Evolutionary conservation across 208 protist genomes (phyloP).

Genomic region (Trypanosoma rangeli): DNA sequence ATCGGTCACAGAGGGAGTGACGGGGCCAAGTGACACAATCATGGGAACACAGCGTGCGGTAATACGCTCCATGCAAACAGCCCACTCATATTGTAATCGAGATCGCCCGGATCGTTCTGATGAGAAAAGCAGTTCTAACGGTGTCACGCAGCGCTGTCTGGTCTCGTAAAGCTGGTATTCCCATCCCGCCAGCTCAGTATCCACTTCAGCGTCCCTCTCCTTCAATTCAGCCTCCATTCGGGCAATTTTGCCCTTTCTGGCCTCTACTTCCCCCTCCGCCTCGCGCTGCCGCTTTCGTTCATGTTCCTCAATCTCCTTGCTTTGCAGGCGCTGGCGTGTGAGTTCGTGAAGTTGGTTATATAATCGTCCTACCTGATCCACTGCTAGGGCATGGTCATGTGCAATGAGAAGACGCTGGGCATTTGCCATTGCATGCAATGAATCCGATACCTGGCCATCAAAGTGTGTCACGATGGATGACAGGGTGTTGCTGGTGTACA

Average conservation of each 20-base stretch:
- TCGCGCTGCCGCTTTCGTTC: slow-evolving; percentile 61
- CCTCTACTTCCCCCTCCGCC: slow-evolving; percentile 38
- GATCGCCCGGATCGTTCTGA: slow-evolving; percentile 45
- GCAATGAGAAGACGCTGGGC: slow-evolving; percentile 79
- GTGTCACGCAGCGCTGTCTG: slow-evolving; percentile 39
- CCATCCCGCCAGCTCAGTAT: slow-evolving; percentile 69
- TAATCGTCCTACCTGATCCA: slow-evolving; percentile 61
- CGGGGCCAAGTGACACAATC: slow-evolving; percentile 30
- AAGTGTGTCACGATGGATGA: slow-evolving; percentile 49
- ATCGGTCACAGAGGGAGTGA: slow-evolving; percentile 15
- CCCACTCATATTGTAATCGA: slow-evolving; percentile 66
- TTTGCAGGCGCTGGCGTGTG: slow-evolving; percentile 31
- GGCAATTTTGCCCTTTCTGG: slow-evolving; percentile 40
- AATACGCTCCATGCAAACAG: slow-evolving; percentile 66
- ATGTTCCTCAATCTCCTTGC: slow-evolving; percentile 40
- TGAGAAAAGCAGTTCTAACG: slow-evolving; percentile 44
- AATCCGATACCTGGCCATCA: slow-evolving; percentile 62
- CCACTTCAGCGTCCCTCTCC: slow-evolving; percentile 25
- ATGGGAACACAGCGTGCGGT: slow-evolving; percentile 49
- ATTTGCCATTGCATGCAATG: slow-evolving; percentile 65
- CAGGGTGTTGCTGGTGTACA: slow-evolving; percentile 57
- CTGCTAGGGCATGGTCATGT: slow-evolving; percentile 69
- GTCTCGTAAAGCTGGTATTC: slow-evolving; percentile 79
- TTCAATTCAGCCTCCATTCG: slow-evolving; percentile 34
- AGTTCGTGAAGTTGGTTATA: slow-evolving; percentile 61